Evolutionary conservation across 768 basidiomycete species (phyloP), one percentile per base, ranked within the genome.

Genomic region (Boletus sensibilis): DNA sequence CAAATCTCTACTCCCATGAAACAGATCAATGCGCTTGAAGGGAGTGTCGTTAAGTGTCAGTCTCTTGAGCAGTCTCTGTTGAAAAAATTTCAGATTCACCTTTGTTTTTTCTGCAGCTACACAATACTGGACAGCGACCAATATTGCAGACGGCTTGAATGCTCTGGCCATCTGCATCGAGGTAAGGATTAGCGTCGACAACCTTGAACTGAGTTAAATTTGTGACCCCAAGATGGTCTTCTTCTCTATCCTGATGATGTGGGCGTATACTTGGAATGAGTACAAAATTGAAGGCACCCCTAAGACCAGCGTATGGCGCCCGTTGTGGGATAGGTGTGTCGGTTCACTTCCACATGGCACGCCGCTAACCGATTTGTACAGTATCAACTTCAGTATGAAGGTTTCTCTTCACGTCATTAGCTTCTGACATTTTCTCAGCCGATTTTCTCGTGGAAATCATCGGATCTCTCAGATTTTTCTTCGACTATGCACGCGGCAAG

Each of bases 131-230:
- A 90, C 92, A 3, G 72, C 78, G 35, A 86, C 87, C 4, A 96
- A 96, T 65, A 84, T 96, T 49, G 82, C 92, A 1, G 81, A 96
- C 56, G 94, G 94, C 1, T 72, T 95, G 31, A 89, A 85, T 59
- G 92, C 94, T 0, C 78, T 97, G 5, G 76, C 88, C 18, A 91
- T 85, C 31, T 91, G 89, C 60, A 83, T 95, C 47, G 94, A 96
- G 82, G 91, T 90, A 60, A 52, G 70, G 56, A 31, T 38, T 20
- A 50, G 27, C 18, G 0, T 7, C 34, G n/a, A 42, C 13, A 13
- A 18, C n/a, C 13, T 50, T 27, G 37, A 43, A 25, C 29, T 25
- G 58, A 38, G 56, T 56, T 64, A 51, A 52, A 51, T 20, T 31
- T 6, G 8, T 14, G 16, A 34, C 21, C 48, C 46, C 2, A 59